Conservation (phyloP, 352 stramenopile species). For the Elongisporangium anandrum region DNA sequence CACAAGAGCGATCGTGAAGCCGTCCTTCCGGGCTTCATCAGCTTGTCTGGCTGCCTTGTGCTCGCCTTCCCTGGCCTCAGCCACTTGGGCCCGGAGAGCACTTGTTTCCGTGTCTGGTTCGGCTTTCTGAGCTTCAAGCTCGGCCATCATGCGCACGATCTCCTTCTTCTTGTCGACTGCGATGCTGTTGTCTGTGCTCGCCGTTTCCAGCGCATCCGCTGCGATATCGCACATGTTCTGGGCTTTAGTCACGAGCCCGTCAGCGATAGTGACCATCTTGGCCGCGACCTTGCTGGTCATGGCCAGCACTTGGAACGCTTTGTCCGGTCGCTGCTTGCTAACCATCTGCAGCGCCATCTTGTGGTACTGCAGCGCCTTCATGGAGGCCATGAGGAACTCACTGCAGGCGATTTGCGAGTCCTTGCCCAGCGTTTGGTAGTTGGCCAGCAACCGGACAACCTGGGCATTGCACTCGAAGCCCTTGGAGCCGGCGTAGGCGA, state of each 20-base stretch:
- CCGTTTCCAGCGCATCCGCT: neutral
- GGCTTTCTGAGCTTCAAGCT: neutral
- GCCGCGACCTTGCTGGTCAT: neutral
- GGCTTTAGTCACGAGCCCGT: neutral
- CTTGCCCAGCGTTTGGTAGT: neutral
- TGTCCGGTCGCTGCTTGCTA: neutral
- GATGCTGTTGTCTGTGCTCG: neutral
- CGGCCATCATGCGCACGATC: neutral
- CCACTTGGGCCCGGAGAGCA: neutral
- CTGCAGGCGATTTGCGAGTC: neutral
- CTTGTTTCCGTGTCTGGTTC: neutral
- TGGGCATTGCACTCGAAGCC: neutral
- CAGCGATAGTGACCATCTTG: neutral
- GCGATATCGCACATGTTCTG: neutral
- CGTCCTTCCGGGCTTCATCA: neutral
- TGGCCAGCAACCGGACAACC: neutral
- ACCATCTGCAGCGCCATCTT: neutral
- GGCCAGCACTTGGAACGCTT: neutral
- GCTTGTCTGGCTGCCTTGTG: neutral
- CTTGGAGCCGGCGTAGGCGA: neutral
- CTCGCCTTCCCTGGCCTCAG: neutral
- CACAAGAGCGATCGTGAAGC: neutral
- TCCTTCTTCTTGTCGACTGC: neutral
- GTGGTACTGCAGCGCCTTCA: neutral
- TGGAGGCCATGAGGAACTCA: neutral